Evolutionary conservation across 768 basidiomycete species (phyloP).

Genomic region (Pisolithus microcarpus): DNA sequence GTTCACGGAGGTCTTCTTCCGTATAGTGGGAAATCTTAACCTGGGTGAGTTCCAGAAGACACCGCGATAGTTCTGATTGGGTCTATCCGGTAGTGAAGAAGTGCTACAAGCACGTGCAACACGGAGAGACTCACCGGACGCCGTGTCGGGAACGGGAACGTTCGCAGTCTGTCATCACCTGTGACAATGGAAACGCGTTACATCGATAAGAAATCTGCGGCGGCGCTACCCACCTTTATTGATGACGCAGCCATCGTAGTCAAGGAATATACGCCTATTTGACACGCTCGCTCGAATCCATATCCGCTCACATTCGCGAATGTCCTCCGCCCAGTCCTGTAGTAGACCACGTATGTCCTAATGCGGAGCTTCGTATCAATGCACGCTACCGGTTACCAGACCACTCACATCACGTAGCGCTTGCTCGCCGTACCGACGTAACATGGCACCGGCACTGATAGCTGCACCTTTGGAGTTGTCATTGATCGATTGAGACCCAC

Average conservation of each 20-base stretch:
- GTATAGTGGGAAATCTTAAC: conserved; percentile 84
- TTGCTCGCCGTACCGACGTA: conserved; percentile 93
- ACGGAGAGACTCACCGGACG: conserved; percentile 65
- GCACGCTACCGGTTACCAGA: neutral
- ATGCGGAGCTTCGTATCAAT: neutral
- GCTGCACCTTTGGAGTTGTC: conserved; percentile 92
- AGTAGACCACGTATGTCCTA: conserved; percentile 87
- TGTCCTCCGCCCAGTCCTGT: conserved; percentile 80
- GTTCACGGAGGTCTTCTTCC: conserved; percentile 71
- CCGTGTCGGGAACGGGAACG: conserved; percentile 94
- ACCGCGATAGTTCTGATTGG: conserved; percentile 81
- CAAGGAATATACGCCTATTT: conserved; percentile 84
- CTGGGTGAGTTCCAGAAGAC: conserved; percentile 77
- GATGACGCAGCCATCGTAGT: conserved; percentile 76
- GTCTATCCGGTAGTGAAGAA: conserved; percentile 44
- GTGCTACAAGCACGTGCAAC: neutral
- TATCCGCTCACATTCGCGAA: conserved; percentile 79
- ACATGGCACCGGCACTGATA: conserved; percentile 86
- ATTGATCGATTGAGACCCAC: conserved; percentile 87
- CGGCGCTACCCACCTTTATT: conserved; percentile 40
- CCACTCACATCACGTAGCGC: conserved; percentile 76
- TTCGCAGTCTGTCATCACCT: conserved; percentile 73
- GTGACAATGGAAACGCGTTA: neutral
- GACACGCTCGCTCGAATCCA: conserved; percentile 87
- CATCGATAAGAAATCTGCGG: neutral